Evolutionary conservation across 1,284 basidiomycete species (phyloP), one percentile per base, ranked within the genome.

Genomic region (Ceratobasidium sp.): DNA sequence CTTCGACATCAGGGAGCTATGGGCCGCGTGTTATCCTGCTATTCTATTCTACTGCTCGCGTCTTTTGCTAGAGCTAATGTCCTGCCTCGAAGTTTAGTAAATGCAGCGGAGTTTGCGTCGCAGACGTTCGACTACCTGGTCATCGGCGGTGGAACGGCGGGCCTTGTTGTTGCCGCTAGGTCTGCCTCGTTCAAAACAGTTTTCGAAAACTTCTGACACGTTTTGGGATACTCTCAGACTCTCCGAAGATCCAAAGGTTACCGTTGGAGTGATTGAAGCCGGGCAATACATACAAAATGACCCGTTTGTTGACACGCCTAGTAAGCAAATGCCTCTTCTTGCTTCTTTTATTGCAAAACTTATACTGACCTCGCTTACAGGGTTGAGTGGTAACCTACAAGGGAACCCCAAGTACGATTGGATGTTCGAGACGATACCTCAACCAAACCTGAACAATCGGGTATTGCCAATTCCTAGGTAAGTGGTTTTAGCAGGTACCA

Each of bases 391-490:
- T 58, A 36, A 23, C n/a, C 52, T 74, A 3, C 55, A 73, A 5
- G 73, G 75, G 4, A 70, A 76, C 36, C 65, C 75, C 10, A 65
- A 57, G 14, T 77, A 76, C 48, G 76, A 76, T 64, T 77, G 76
- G 76, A 30, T 72, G 34, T 75, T 72, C 55, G 43, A 59, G 30
- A 74, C 76, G 12, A 53, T 48, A 3, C 72, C 72, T n/a, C 75
- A 76, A 50, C 45, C 53, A 10, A 16, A 45, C 30, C 30, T 58
- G 39, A 69, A 69, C 26, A 32, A 32, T 41, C 65, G 65, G 23
- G 41, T 32, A 10, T 9, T 69, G 2, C 18, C 43, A 21, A 28
- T 69, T n/a, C 52, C 65, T n/a, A 69, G 65, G 65, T 58, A 9
- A 12, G 62, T 28, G 23, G 4, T n/a, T 32, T 4, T 16, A 18